These are phyloP conservation scores for Cruciata laevipes DNA, from an alignment of 257 asterid species.

Conservation along the genomic window DNA sequence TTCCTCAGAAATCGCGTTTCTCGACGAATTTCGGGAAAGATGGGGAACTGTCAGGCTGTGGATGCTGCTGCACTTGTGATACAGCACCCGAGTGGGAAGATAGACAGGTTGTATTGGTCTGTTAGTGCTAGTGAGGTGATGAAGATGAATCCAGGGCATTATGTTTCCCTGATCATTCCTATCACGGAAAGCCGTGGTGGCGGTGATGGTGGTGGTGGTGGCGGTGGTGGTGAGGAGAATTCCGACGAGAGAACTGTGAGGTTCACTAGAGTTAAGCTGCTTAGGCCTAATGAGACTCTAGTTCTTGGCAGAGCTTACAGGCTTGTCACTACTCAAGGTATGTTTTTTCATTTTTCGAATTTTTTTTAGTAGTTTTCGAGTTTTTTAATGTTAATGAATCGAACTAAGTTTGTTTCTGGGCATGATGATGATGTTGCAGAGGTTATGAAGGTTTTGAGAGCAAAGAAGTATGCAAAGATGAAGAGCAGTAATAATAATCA, in stretches of 20 bases:
- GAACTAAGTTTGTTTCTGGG: not conserved
- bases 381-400: not conserved
- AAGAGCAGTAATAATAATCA: slow-evolving; percentile 22
- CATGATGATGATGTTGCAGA: slow-evolving; percentile 41
- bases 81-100: slow-evolving; percentile 74
- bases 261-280: slow-evolving; percentile 71
- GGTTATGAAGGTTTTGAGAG: slow-evolving; percentile 75
- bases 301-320: slow-evolving; percentile 81
- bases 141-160: slow-evolving; percentile 80
- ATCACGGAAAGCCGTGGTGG: slow-evolving; percentile 15
- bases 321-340: slow-evolving; percentile 86
- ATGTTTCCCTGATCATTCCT: slow-evolving; percentile 78
- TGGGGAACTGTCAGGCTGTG: slow-evolving; percentile 92
- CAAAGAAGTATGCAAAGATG: slow-evolving; percentile 76
- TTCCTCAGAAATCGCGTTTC: too few species aligned
- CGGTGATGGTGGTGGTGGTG: not conserved
- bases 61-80: slow-evolving; percentile 89
- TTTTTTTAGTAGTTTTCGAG: not conserved
- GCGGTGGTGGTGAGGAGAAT: slow-evolving; percentile 13
- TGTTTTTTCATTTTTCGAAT: not conserved
- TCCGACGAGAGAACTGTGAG: slow-evolving; percentile 35
- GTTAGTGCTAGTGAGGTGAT: slow-evolving; percentile 65
- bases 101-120: slow-evolving; percentile 75
- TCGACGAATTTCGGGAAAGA: slow-evolving; percentile 10
- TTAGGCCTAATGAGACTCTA: slow-evolving; percentile 61